Percentiles rank a stretch among this genome's conserved stretches.
These are phyloP conservation scores for Tilletiaria anomala DNA, from an alignment of 1,284 basidiomycete genomes.

Conservation along the genomic window DNA sequence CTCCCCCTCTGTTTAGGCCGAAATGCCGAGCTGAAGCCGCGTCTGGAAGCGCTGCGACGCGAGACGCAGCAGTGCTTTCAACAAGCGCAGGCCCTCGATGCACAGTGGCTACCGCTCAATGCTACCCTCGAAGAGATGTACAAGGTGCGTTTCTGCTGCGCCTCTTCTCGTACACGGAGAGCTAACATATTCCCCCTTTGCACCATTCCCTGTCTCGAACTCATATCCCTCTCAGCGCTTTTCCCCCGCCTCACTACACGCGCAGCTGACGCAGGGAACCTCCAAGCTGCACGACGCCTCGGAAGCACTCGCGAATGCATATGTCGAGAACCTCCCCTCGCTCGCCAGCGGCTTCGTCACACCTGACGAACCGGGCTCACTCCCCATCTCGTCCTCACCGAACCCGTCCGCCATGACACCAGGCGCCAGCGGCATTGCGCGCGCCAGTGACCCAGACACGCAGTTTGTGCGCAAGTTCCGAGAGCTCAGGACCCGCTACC, in stretches of 20 bases:
- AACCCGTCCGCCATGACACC: too few species aligned
- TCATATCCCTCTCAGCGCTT: constrained; percentile 18
- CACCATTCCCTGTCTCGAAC: too few species aligned
- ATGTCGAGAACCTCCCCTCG: constrained; percentile 23
- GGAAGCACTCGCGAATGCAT: constrained; percentile 30
- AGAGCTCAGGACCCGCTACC: not conserved
- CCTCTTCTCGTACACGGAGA: too few species aligned
- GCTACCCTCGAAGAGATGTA: too few species aligned
- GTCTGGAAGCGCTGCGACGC: constrained; percentile 16
- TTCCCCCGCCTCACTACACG: constrained; percentile 18
- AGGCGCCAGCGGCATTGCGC: too few species aligned
- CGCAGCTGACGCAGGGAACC: constrained; percentile 16
- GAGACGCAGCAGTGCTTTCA: constrained; percentile 24
- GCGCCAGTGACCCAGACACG: not conserved
- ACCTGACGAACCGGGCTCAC: too few species aligned
- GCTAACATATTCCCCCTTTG: too few species aligned
- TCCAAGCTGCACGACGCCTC: constrained; percentile 20
- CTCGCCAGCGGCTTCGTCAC: too few species aligned
- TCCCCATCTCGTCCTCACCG: too few species aligned
- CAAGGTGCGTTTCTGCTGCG: too few species aligned
- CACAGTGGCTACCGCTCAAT: constrained; percentile 16
- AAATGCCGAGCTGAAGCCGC: constrained; percentile 18
- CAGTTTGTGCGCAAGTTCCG: not conserved
- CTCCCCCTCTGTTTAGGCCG: constrained; percentile 1
- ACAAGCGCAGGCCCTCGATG: constrained; percentile 14